Evolutionary conservation across 192 early-diverging fungal species (phyloP).

Genomic region (Gamsiella multidivaricata): DNA sequence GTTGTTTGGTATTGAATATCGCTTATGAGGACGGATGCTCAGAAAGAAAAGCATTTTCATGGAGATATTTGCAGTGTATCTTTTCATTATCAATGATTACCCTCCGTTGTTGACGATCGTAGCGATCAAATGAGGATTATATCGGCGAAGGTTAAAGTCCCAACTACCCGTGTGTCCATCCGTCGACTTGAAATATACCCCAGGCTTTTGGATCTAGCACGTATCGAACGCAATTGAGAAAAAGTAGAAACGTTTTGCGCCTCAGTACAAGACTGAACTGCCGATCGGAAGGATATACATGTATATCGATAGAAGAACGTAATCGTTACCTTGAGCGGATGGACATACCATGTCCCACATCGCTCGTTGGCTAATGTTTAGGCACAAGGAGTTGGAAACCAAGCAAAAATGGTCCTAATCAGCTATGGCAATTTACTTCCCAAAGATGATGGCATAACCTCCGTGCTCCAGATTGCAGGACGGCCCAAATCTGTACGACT

Average conservation of each 20-base stretch:
- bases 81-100: slow-evolving; percentile 44
- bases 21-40: too few species aligned
- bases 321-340: slow-evolving; percentile 64
- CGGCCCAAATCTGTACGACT: too few species aligned
- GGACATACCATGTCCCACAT: slow-evolving; percentile 89
- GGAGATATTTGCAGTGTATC: not conserved
- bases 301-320: not conserved
- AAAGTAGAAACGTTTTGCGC: too few species aligned
- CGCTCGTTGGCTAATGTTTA: slow-evolving; percentile 78
- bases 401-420: too few species aligned
- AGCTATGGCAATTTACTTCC: too few species aligned
- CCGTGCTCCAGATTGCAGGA: too few species aligned
- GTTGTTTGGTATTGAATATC: too few species aligned
- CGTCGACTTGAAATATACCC: slow-evolving; percentile 94
- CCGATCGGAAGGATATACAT: too few species aligned
- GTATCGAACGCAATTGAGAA: too few species aligned
- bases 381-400: too few species aligned
- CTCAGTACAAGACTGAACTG: not conserved
- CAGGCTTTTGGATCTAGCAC: slow-evolving; percentile 58
- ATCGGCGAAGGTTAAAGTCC: slow-evolving; percentile 84
- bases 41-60: not conserved
- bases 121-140: slow-evolving; percentile 80
- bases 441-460: too few species aligned
- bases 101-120: slow-evolving; percentile 66
- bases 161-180: slow-evolving; percentile 90